phyloP scores from a whole-genome alignment of 495 filamentous ascomycete species.

The Annulohypoxylon nitens region DNA sequence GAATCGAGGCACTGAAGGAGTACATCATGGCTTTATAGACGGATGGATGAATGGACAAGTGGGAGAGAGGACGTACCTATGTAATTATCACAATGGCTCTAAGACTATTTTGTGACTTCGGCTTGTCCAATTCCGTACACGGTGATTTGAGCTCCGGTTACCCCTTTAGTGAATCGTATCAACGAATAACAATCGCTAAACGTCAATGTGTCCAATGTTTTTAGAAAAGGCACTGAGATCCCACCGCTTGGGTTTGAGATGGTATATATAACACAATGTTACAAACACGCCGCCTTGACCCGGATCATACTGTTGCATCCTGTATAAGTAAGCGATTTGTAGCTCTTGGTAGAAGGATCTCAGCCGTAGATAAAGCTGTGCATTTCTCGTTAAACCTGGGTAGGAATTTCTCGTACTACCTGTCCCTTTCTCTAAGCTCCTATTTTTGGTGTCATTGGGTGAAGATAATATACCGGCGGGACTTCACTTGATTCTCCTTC shows the following conservation, averaged over 20 bases:
- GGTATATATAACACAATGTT: conserved; percentile 9
- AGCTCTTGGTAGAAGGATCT: conserved; percentile 12
- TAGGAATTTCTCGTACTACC: background rate
- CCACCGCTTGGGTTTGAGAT: conserved; percentile 14
- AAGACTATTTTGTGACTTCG: conserved; percentile 42
- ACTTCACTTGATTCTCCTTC: conserved; percentile 14
- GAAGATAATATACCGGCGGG: background rate
- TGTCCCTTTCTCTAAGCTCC: background rate
- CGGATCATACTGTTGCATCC: conserved; percentile 25
- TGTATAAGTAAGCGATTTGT: conserved; percentile 17
- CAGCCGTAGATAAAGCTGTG: conserved; percentile 31
- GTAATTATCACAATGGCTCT: conserved; percentile 15
- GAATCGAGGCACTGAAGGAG: too few relatives aligned
- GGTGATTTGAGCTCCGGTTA: conserved; percentile 39
- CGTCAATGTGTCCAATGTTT: conserved; percentile 9
- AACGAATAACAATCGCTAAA: conserved; percentile 32
- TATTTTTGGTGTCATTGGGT: background rate
- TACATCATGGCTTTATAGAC: background rate
- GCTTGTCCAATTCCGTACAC: conserved; percentile 39
- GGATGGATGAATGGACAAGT: background rate
- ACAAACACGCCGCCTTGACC: background rate
- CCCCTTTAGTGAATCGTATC: conserved; percentile 27
- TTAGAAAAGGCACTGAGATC: conserved; percentile 23
- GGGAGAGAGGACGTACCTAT: background rate
- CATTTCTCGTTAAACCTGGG: background rate